Conservation (phyloP, 176 grass and related monocot genomes). For the Carex scoparia region DNA sequence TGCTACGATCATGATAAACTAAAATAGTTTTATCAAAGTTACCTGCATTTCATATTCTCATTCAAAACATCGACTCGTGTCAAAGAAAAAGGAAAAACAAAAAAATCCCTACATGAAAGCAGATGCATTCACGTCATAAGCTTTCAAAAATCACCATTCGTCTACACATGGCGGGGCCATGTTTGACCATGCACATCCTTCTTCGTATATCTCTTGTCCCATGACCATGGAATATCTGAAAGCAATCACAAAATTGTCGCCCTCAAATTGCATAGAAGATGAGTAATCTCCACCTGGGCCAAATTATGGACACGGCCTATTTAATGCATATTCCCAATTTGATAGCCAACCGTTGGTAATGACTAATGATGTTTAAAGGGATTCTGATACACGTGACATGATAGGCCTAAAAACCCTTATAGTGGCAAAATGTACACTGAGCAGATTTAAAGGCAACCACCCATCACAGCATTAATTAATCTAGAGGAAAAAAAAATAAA, state of each 20-base stretch:
- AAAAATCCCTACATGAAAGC: neutral
- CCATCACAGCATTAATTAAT: too few relatives aligned
- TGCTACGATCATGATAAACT: neutral
- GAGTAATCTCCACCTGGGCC: neutral
- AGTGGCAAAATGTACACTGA: neutral
- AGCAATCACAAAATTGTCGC: neutral
- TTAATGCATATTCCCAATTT: neutral
- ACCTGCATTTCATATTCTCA: neutral
- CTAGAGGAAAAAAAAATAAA: neutral
- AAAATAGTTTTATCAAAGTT: neutral
- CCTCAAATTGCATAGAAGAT: neutral
- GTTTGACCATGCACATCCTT: conserved; percentile 80
- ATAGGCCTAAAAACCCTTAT: neutral
- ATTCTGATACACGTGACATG: neutral
- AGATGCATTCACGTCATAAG: neutral
- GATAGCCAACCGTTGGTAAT: neutral
- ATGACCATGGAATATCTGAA: conserved; percentile 93
- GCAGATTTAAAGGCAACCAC: neutral
- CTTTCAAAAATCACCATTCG: neutral
- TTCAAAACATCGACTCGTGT: neutral
- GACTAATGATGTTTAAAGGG: neutral
- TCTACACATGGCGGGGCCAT: conserved; percentile 66
- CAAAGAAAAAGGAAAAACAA: neutral
- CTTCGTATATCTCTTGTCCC: conserved; percentile 74
- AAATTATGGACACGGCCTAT: neutral